Conservation (phyloP, 257 asterid genomes). For the Solanum sitiens region DNA sequence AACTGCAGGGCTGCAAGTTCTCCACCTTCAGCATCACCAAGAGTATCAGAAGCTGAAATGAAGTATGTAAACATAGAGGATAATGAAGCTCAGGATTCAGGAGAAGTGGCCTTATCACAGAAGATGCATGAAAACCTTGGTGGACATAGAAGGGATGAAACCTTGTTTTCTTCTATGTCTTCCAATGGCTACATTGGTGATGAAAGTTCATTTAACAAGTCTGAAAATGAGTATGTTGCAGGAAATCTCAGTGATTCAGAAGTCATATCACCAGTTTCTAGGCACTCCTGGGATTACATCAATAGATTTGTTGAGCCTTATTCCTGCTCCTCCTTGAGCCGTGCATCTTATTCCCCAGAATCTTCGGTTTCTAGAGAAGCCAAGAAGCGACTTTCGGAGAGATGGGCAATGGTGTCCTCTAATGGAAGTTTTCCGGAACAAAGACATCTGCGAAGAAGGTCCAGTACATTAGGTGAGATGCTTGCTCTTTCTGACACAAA, state of each 20-base stretch:
- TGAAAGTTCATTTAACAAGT: slow-evolving; percentile 79
- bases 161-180: slow-evolving; percentile 59
- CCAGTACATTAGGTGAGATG: slow-evolving; percentile 97
- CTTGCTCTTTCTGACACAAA: slow-evolving; percentile 92
- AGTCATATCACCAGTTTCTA: slow-evolving; percentile 64
- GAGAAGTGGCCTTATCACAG: slow-evolving; percentile 67
- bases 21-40: slow-evolving; percentile 43
- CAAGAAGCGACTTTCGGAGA: slow-evolving; percentile 91
- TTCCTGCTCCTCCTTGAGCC: slow-evolving; percentile 73
- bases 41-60: slow-evolving; percentile 30
- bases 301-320: slow-evolving; percentile 72
- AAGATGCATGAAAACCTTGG: slow-evolving; percentile 66
- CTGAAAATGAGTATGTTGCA: slow-evolving; percentile 63
- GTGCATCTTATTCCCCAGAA: slow-evolving; percentile 88
- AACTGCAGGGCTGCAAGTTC: slow-evolving; percentile 38
- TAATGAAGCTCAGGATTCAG: slow-evolving; percentile 57
- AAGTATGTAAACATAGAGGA: slow-evolving; percentile 41
- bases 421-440: slow-evolving; percentile 60
- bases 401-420: slow-evolving; percentile 92
- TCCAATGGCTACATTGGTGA: slow-evolving; percentile 81
- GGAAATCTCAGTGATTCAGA: slow-evolving; percentile 79
- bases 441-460: slow-evolving; percentile 52
- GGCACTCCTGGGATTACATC: slow-evolving; percentile 93
- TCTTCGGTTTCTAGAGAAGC: slow-evolving; percentile 94
- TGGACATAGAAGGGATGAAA: slow-evolving; percentile 52